Evolutionary conservation across 805 yeast genomes (phyloP).

Genomic region (Candida chauliodis): DNA sequence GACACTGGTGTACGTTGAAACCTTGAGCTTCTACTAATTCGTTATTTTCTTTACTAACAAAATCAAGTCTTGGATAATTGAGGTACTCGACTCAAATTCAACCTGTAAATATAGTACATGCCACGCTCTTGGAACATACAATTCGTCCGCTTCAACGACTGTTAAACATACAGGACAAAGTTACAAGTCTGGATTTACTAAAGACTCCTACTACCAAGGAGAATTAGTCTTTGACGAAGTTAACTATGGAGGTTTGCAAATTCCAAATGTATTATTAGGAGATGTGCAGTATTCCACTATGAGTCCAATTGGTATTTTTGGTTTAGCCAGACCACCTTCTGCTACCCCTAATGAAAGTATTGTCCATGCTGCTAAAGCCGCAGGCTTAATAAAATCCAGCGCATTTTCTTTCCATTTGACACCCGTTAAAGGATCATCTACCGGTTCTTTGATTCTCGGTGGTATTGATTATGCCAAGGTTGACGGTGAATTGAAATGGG

Average conservation of each 20-base stretch:
- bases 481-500: slow-evolving; percentile 1
- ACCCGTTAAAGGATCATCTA: background rate
- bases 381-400: background rate
- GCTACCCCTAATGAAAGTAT: background rate
- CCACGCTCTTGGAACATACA: background rate
- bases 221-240: background rate
- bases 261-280: background rate
- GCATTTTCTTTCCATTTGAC: background rate
- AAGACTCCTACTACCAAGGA: background rate
- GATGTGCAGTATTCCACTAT: background rate
- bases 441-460: slow-evolving; percentile 4
- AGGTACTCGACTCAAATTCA: background rate
- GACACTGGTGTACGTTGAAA: slow-evolving; percentile 2
- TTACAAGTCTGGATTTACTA: background rate
- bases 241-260: background rate
- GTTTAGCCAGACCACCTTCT: background rate
- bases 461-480: slow-evolving; percentile 4
- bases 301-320: background rate
- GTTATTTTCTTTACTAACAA: slow-evolving; percentile 1
- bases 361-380: background rate
- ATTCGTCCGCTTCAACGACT: background rate
- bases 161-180: background rate
- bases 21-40: background rate
- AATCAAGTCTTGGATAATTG: slow-evolving; percentile 1
- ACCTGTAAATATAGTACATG: background rate